Evolutionary conservation across 1,284 basidiomycete genomes (phyloP).

Genomic region (Exobasidium rhododendri): DNA sequence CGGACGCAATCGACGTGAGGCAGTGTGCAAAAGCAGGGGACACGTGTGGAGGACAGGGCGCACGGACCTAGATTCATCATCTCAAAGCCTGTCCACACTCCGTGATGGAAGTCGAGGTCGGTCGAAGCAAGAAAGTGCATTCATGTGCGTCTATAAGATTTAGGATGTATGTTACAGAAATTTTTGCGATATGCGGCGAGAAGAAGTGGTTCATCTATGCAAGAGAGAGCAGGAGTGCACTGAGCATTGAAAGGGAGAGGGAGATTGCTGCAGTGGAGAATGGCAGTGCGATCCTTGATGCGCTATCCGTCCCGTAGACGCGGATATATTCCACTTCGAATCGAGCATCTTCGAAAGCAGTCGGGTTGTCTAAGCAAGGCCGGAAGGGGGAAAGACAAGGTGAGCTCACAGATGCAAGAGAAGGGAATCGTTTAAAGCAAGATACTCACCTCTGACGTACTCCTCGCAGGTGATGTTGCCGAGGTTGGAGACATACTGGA

Average conservation of each 20-base stretch:
- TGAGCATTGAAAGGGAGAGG: background rate
- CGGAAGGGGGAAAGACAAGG: background rate
- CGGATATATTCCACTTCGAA: slow-evolving; percentile 46
- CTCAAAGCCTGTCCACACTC: too few relatives aligned
- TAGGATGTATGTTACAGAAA: background rate
- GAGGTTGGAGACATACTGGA: slow-evolving; percentile 18
- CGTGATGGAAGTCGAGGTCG: too few relatives aligned
- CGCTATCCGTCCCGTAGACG: slow-evolving; percentile 24
- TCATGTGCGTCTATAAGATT: background rate
- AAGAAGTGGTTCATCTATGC: background rate
- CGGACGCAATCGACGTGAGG: too few relatives aligned
- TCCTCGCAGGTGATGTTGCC: slow-evolving; percentile 28
- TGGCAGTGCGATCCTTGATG: background rate
- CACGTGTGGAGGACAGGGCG: too few relatives aligned
- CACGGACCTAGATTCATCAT: too few relatives aligned
- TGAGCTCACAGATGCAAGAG: background rate
- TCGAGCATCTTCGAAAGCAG: slow-evolving; percentile 30
- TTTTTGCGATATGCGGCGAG: background rate
- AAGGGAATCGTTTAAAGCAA: too few relatives aligned
- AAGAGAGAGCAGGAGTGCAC: background rate
- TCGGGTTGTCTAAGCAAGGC: slow-evolving; percentile 33
- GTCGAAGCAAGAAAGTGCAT: too few relatives aligned
- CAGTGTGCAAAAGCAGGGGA: too few relatives aligned
- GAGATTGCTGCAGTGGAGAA: background rate
- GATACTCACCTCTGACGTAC: slow-evolving; percentile 23